A percentile compares a stretch with the other conserved stretches of the same genome.
phyloP scores from a whole-genome alignment of 768 basidiomycete genomes.

The Filobasidium floriforme region DNA sequence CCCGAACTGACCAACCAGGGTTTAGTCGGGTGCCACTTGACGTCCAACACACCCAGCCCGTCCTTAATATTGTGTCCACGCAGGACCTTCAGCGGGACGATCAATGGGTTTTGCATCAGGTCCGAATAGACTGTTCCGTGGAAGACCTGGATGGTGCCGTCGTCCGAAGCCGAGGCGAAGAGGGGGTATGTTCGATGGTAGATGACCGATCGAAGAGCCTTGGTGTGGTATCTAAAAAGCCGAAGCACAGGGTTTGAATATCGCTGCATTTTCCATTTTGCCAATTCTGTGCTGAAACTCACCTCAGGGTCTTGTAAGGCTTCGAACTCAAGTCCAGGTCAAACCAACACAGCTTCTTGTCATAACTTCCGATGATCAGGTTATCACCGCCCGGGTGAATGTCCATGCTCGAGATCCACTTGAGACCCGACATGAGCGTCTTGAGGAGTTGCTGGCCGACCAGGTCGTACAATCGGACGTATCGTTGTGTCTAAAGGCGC shows the following conservation, averaged over 20 bases:
- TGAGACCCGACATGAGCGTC: slow-evolving; percentile 87
- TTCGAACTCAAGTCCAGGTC: slow-evolving; percentile 93
- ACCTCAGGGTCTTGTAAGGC: slow-evolving; percentile 94
- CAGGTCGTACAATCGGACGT: slow-evolving; percentile 89
- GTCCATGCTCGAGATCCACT: slow-evolving; percentile 97
- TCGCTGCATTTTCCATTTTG: neutral
- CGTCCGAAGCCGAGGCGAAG: slow-evolving; percentile 93
- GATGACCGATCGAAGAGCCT: slow-evolving; percentile 82
- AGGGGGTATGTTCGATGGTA: slow-evolving; percentile 94
- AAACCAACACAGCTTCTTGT: slow-evolving; percentile 97
- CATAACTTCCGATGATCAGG: slow-evolving; percentile 93
- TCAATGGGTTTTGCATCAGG: slow-evolving; percentile 91
- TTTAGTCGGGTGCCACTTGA: slow-evolving; percentile 78
- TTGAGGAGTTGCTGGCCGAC: slow-evolving; percentile 86
- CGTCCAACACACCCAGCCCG: slow-evolving; percentile 81
- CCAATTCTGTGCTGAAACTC: slow-evolving; percentile 33
- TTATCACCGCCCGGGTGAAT: slow-evolving; percentile 81
- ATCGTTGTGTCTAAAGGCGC: slow-evolving; percentile 74
- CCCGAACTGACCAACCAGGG: slow-evolving; percentile 91
- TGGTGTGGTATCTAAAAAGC: slow-evolving; percentile 69
- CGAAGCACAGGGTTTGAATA: neutral
- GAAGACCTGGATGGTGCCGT: slow-evolving; percentile 94
- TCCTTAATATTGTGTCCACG: slow-evolving; percentile 80
- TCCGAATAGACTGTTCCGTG: slow-evolving; percentile 91
- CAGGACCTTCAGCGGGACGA: slow-evolving; percentile 93